These are phyloP conservation scores for Bolboschoenoplectus hybrid DNA, from an alignment of 202 grass and related monocot species.

Conservation along the genomic window DNA sequence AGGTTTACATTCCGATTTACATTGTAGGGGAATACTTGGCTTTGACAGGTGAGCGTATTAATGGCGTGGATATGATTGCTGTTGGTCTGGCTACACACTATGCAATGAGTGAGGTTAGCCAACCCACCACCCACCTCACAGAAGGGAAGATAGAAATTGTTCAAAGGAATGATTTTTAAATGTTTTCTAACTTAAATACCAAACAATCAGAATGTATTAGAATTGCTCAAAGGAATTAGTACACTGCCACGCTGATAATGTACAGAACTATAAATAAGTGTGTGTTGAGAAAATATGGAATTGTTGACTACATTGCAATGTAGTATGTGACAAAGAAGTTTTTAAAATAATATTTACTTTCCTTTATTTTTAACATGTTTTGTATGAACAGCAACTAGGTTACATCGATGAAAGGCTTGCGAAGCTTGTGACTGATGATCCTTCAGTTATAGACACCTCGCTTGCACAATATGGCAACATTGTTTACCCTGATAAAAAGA, in stretches of 20 bases:
- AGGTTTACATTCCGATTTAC: neutral
- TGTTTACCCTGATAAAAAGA: slow-evolving; percentile 80
- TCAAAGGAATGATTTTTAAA: neutral
- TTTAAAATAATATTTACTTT: neutral
- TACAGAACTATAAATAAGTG: neutral
- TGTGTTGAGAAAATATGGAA: neutral
- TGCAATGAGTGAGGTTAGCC: slow-evolving; percentile 63
- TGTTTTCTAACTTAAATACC: neutral
- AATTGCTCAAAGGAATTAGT: neutral
- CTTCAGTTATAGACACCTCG: slow-evolving; percentile 87
- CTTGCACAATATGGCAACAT: slow-evolving; percentile 88
- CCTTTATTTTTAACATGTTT: slow-evolving; percentile 27
- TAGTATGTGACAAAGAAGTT: neutral
- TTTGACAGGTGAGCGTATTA: slow-evolving; percentile 84
- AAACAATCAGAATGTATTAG: neutral
- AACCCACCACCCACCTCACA: neutral
- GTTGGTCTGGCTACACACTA: slow-evolving; percentile 96
- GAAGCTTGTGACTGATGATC: slow-evolving; percentile 91
- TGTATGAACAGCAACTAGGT: slow-evolving; percentile 59
- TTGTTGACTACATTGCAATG: neutral
- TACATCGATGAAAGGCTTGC: slow-evolving; percentile 77
- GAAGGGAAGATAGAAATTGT: neutral
- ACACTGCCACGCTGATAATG: neutral
- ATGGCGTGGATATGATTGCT: slow-evolving; percentile 89
- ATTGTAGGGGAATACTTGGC: slow-evolving; percentile 82